Evolutionary conservation across 2,329 filamentous ascomycete species (phyloP).

Genomic region (Rhynchosporium secalis): DNA sequence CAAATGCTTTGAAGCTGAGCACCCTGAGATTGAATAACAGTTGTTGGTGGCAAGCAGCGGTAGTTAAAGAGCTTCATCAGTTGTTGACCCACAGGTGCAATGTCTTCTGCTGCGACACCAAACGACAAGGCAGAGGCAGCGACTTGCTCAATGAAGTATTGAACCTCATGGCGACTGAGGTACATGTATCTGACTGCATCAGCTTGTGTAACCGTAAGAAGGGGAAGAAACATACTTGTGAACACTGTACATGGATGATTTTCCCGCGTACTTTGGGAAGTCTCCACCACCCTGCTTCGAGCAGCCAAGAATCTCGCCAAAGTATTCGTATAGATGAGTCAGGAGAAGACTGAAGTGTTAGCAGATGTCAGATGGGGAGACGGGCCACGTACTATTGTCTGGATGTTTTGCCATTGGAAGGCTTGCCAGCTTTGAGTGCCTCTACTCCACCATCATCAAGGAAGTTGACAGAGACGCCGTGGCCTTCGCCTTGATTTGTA

Average conservation of each 20-base stretch:
- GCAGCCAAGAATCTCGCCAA: constrained; percentile 59
- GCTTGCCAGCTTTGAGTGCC: constrained; percentile 55
- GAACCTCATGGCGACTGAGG: constrained; percentile 51
- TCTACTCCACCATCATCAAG: constrained; percentile 59
- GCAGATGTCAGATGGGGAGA: background rate
- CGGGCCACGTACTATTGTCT: constrained; percentile 52
- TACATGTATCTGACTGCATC: constrained; percentile 51
- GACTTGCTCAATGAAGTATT: constrained; percentile 62
- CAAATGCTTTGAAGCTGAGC: constrained; percentile 57
- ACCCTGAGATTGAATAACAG: constrained; percentile 48
- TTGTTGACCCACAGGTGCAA: constrained; percentile 49
- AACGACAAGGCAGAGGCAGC: constrained; percentile 57
- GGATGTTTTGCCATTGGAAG: constrained; percentile 50
- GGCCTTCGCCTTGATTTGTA: constrained; percentile 50
- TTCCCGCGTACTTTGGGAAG: constrained; percentile 51
- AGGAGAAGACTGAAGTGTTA: constrained; percentile 47
- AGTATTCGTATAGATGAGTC: constrained; percentile 63
- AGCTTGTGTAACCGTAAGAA: background rate
- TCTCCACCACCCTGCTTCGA: constrained; percentile 49
- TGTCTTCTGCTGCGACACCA: constrained; percentile 56
- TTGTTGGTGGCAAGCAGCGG: constrained; percentile 49
- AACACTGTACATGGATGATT: constrained; percentile 51
- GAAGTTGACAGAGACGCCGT: constrained; percentile 56
- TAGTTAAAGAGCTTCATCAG: constrained; percentile 54
- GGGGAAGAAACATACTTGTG: constrained; percentile 46